A percentile compares a stretch with the other conserved stretches of the same genome.
phyloP scores from a whole-genome alignment of 768 basidiomycete species.

The Arthromyces matolae region DNA sequence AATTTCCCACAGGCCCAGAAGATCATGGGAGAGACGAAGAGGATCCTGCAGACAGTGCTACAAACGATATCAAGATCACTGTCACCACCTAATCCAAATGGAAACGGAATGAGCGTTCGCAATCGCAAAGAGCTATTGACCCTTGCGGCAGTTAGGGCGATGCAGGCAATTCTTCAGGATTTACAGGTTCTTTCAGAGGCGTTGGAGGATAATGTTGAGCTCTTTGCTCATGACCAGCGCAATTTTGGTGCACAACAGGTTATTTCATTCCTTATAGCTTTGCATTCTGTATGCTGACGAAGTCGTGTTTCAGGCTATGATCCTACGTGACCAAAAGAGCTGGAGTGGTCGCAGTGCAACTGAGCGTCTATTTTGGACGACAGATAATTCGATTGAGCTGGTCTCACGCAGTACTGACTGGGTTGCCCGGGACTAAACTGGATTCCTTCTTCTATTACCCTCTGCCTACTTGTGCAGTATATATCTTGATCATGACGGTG shows the following conservation, averaged over 20 bases:
- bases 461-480: constrained; percentile 10
- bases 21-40: constrained; percentile 86
- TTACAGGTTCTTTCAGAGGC: constrained; percentile 85
- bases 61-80: constrained; percentile 78
- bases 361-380: constrained; percentile 90
- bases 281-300: not conserved
- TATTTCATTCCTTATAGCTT: constrained; percentile 17
- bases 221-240: constrained; percentile 91
- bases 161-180: constrained; percentile 85
- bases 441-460: not conserved
- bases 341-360: constrained; percentile 92
- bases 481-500: constrained; percentile 17
- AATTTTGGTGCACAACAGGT: constrained; percentile 99
- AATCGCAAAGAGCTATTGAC: constrained; percentile 79
- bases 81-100: constrained; percentile 45
- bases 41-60: constrained; percentile 88
- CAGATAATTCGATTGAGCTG: constrained; percentile 86
- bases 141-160: constrained; percentile 68
- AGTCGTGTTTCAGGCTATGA: constrained; percentile 69
- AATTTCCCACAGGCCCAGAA: constrained; percentile 90
- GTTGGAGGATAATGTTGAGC: constrained; percentile 83
- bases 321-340: constrained; percentile 90
- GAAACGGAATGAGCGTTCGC: constrained; percentile 45
- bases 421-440: constrained; percentile 63
- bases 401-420: constrained; percentile 83